Conservation (phyloP, 345 rosid species). For the Aegle marmelos region DNA sequence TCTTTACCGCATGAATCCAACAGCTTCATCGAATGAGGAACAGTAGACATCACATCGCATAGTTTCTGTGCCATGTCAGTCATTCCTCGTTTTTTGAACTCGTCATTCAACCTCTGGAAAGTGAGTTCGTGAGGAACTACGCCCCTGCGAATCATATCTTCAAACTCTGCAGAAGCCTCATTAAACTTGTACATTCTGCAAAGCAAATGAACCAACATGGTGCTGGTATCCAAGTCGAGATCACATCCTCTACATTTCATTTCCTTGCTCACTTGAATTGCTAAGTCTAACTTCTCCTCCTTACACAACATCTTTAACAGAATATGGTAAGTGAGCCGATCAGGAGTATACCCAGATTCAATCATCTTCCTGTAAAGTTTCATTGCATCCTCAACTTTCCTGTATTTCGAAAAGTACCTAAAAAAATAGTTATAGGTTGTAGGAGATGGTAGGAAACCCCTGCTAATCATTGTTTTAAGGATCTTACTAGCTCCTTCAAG, state of each 20-base stretch:
- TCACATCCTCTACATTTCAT: constrained; percentile 70
- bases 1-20: constrained; percentile 42
- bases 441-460: constrained; percentile 64
- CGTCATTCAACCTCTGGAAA: constrained; percentile 58
- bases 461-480: constrained; percentile 70
- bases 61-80: constrained; percentile 51
- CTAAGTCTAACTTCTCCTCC: constrained; percentile 67
- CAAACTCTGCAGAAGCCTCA: constrained; percentile 70
- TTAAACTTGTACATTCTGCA: constrained; percentile 59
- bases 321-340: constrained; percentile 71
- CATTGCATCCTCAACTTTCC: constrained; percentile 74
- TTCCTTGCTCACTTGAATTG: constrained; percentile 68
- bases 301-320: constrained; percentile 79
- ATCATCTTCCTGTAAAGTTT: constrained; percentile 72
- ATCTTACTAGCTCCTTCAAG: constrained; percentile 63
- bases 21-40: constrained; percentile 61
- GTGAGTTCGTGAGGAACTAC: constrained; percentile 71
- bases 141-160: constrained; percentile 66
- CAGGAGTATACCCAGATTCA: constrained; percentile 65
- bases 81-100: constrained; percentile 58
- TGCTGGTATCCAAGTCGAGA: constrained; percentile 59
- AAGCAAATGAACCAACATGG: constrained; percentile 69
- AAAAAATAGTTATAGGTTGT: constrained; percentile 80
- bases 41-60: constrained; percentile 52
- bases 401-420: constrained; percentile 51